phyloP scores from a whole-genome alignment of 148 eudicot genomes.

The Hydrangea macrophylla region DNA sequence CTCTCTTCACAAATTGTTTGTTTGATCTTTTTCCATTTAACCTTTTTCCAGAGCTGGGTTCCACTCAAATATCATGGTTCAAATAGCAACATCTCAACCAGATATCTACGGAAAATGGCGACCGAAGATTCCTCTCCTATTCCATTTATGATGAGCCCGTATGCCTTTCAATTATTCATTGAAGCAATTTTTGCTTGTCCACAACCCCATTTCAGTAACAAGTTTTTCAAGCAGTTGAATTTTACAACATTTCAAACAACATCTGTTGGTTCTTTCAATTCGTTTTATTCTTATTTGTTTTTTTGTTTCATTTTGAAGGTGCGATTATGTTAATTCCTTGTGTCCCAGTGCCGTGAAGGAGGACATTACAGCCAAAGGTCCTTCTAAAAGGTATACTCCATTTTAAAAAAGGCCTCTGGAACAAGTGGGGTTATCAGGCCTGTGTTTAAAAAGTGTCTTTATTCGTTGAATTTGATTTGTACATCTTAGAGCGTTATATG shows the following conservation, averaged over 20 bases:
- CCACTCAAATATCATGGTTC: slow-evolving; percentile 65
- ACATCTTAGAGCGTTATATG: too few species aligned
- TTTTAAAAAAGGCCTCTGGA: too few species aligned
- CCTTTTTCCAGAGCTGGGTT: slow-evolving; percentile 53
- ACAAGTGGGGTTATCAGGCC: too few species aligned
- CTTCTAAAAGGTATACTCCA: slow-evolving; percentile 61
- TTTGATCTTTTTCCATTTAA: not conserved
- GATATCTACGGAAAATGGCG: slow-evolving; percentile 55
- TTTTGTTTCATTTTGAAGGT: slow-evolving; percentile 31
- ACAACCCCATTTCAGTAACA: not conserved
- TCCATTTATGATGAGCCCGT: slow-evolving; percentile 73
- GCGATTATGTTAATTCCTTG: slow-evolving; percentile 64
- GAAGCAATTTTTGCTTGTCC: not conserved
- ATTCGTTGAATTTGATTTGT: too few species aligned
- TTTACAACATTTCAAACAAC: not conserved
- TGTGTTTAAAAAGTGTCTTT: too few species aligned
- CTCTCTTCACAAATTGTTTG: not conserved
- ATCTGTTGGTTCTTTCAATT: not conserved
- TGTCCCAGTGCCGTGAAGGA: slow-evolving; percentile 60
- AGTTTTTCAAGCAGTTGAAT: not conserved
- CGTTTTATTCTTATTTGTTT: slow-evolving; percentile 9
- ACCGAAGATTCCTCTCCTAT: slow-evolving; percentile 41
- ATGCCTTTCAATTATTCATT: slow-evolving; percentile 20
- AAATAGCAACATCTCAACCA: slow-evolving; percentile 40
- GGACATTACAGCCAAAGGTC: slow-evolving; percentile 34